Conservation (phyloP, 108 stramenopile species). For the Epipyxis sp. region DNA sequence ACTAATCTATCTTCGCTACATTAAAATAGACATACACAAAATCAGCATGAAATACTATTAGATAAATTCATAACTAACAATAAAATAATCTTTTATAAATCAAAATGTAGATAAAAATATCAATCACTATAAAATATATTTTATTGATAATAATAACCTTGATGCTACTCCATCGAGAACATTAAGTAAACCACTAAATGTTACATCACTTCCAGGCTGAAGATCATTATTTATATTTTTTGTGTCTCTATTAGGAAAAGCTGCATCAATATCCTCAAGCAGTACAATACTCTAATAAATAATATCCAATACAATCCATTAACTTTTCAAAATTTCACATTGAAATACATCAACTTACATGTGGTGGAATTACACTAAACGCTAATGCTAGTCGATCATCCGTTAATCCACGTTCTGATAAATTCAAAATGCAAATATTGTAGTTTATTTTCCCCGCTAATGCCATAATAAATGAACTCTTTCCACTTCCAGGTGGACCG, state of each 20-base stretch:
- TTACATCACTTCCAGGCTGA: conserved; percentile 17
- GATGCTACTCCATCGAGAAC: conserved; percentile 38
- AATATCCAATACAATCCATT: not conserved
- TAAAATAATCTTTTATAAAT: not conserved
- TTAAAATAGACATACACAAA: no score
- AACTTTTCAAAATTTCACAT: conserved; percentile 20
- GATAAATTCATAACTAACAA: no score
- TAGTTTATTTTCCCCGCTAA: conserved; percentile 35
- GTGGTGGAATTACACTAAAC: conserved; percentile 27
- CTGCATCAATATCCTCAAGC: conserved; percentile 10
- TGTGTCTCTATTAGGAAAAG: not conserved
- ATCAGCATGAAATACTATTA: no score
- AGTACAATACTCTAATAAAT: conserved; percentile 20
- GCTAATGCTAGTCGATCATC: conserved; percentile 39
- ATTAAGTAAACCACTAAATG: conserved; percentile 40
- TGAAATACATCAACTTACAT: conserved; percentile 26
- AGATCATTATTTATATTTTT: not conserved
- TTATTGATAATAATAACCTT: conserved; percentile 18
- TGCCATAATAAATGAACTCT: conserved; percentile 29
- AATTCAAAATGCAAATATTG: conserved; percentile 38
- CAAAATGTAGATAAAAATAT: not conserved
- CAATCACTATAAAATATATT: not conserved
- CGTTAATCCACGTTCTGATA: conserved; percentile 33
- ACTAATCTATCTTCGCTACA: conserved; percentile 11
- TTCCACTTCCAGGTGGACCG: conserved; percentile 39